Percentiles rank a stretch among this genome's conserved stretches.
Evolutionary conservation across 192 early-diverging fungal species (phyloP).

Genomic region (Kickxella alabastrina): DNA sequence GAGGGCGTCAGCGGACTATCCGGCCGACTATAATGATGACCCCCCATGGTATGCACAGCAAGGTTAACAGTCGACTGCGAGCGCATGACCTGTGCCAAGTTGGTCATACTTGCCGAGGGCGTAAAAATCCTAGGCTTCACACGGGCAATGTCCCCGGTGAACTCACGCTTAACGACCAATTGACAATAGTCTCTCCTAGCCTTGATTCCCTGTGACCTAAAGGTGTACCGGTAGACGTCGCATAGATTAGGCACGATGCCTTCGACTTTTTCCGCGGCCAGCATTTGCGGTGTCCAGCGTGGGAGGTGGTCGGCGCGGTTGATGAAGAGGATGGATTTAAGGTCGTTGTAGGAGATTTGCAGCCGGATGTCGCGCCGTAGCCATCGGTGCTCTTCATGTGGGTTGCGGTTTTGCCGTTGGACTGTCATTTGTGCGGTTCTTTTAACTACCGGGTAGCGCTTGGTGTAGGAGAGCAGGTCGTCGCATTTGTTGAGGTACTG

Average conservation of each 20-base stretch:
- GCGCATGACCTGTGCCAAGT: constrained; percentile 15
- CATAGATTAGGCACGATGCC: constrained; percentile 31
- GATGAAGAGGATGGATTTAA: constrained; percentile 18
- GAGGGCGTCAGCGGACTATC: constrained; percentile 3
- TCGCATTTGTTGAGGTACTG: constrained; percentile 52
- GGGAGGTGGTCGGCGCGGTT: constrained; percentile 21
- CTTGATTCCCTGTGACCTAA: constrained; percentile 25
- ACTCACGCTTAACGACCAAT: constrained; percentile 39
- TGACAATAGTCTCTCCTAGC: constrained; percentile 45
- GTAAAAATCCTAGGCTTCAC: constrained; percentile 39
- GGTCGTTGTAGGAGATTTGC: constrained; percentile 19
- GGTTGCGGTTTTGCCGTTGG: constrained; percentile 46
- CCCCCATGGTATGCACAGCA: background rate
- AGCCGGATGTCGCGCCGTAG: constrained; percentile 22
- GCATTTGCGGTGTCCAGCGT: constrained; percentile 29
- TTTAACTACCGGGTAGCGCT: constrained; percentile 31
- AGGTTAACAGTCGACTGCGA: constrained; percentile 29
- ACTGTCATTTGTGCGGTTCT: constrained; percentile 9
- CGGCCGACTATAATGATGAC: background rate
- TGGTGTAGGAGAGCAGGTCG: constrained; percentile 40
- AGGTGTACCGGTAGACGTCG: constrained; percentile 16
- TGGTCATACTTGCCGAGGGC: constrained; percentile 40
- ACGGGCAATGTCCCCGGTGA: constrained; percentile 15
- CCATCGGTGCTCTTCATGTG: constrained; percentile 43
- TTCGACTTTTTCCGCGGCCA: constrained; percentile 9